Conservation (phyloP, 164 flowering plant genomes). For the Macadamia integrifolia region DNA sequence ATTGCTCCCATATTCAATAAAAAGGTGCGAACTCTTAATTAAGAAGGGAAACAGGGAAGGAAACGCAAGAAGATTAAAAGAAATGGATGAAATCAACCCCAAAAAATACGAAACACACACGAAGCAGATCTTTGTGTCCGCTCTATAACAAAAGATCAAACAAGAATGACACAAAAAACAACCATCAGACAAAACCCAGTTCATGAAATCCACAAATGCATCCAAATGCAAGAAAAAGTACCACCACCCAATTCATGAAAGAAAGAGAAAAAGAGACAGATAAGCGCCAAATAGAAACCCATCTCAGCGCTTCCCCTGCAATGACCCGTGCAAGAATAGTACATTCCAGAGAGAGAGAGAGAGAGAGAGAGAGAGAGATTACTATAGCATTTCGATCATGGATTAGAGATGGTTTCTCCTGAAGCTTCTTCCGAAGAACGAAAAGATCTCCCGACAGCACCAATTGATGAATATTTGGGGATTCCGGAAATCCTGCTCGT, state of each 20-base stretch:
- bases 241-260: neutral
- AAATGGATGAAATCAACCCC: too few relatives aligned
- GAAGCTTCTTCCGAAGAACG: slow-evolving; percentile 51
- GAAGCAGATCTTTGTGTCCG: too few relatives aligned
- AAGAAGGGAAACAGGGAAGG: too few relatives aligned
- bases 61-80: too few relatives aligned
- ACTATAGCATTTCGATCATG: slow-evolving; percentile 81
- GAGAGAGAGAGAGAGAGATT: slow-evolving; percentile 17
- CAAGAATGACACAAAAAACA: too few relatives aligned
- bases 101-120: too few relatives aligned
- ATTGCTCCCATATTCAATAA: too few relatives aligned
- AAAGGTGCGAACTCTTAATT: too few relatives aligned
- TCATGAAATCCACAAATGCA: too few relatives aligned
- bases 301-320: neutral
- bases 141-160: too few relatives aligned
- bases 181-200: too few relatives aligned
- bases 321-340: neutral
- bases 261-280: neutral
- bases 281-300: neutral
- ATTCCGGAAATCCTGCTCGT: slow-evolving; percentile 53
- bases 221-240: too few relatives aligned
- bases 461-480: slow-evolving; percentile 57
- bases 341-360: neutral
- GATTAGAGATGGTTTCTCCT: slow-evolving; percentile 71
- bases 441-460: slow-evolving; percentile 80